Evolutionary conservation across 148 eudicot genomes (phyloP).

Genomic region (Persicaria maculosa): DNA sequence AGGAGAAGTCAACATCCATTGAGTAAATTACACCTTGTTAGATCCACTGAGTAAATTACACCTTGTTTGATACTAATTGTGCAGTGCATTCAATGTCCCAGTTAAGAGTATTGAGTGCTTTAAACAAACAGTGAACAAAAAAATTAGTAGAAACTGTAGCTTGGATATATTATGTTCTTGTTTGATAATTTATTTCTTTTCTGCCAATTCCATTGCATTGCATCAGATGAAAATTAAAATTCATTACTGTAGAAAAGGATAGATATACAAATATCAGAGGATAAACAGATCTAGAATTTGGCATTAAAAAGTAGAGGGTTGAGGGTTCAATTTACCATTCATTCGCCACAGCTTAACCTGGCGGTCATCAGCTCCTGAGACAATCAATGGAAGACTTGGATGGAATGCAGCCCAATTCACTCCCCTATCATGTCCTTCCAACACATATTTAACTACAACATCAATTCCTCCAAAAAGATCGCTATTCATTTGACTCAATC

Average conservation of each 20-base stretch:
- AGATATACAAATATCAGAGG: neutral
- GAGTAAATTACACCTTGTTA: neutral
- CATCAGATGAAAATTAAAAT: neutral
- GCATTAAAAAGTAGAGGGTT: neutral
- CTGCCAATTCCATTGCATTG: neutral
- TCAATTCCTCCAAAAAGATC: conserved; percentile 4
- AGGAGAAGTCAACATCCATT: neutral
- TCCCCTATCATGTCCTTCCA: conserved; percentile 16
- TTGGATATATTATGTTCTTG: neutral
- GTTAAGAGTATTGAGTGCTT: neutral
- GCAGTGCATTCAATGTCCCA: neutral
- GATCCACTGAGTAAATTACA: neutral
- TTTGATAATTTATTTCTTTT: neutral
- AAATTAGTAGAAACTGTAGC: neutral
- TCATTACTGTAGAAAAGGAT: neutral
- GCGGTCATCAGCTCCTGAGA: conserved; percentile 18
- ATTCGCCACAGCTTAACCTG: conserved; percentile 13
- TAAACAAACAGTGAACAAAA: neutral
- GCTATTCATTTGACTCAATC: conserved; percentile 6
- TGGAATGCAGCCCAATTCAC: conserved; percentile 16
- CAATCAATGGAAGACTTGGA: conserved; percentile 18
- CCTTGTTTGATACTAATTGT: neutral
- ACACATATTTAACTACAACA: conserved; percentile 13
- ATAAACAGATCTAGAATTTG: neutral
- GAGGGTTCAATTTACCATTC: conserved; percentile 2